Evolutionary conservation across 1,284 basidiomycete species (phyloP), one percentile per base, ranked within the genome.

Genomic region (Prillingera fragicola): DNA sequence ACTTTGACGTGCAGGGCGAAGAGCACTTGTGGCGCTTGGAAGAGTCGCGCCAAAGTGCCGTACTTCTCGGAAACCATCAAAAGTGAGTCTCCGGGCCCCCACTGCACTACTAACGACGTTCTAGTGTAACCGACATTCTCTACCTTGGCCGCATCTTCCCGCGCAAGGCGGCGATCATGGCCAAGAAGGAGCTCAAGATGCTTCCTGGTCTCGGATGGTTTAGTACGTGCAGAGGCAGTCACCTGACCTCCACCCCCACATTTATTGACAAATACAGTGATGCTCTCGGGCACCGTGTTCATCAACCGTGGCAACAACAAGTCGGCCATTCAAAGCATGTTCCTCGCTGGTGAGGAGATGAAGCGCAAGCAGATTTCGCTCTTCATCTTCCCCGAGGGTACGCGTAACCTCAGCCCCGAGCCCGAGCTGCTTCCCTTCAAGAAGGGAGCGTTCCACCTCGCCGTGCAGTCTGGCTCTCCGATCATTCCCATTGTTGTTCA

Each of bases 361-460:
- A 89, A 87, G 73, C 63, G 72, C 26, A 77, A 81, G 33, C 70
- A 80, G 61, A 77, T 86, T 23, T 89, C 87, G 8, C 73, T 95
- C 31, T 91, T 85, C 83, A 82, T 95, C 69, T 95, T 88, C 72
- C 87, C 90, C 3, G 91, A 95, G 71, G 90, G 91, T 29, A 96
- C 91, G 4, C 80, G 95, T 21, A 81, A 85, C 41, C 77, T 79
- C 51, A 78, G 78, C 22, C 75, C 81, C 51, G 73, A 77, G 34
- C 77, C 82, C 10, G 78, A 80, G 38, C 72, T 96, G 63, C 76
- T 89, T 6, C 84, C 89, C 0, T 86, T 99, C 75, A 99, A 99
- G 75, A 98, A 97, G 73, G 95, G 95, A 31, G 92, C 91, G 1
- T 98, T 98, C 77, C 90, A 98, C 67, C 79, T 97, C 23, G 94